phyloP scores from a whole-genome alignment of 108 stramenopile genomes.

The Asterionellopsis glacialis region DNA sequence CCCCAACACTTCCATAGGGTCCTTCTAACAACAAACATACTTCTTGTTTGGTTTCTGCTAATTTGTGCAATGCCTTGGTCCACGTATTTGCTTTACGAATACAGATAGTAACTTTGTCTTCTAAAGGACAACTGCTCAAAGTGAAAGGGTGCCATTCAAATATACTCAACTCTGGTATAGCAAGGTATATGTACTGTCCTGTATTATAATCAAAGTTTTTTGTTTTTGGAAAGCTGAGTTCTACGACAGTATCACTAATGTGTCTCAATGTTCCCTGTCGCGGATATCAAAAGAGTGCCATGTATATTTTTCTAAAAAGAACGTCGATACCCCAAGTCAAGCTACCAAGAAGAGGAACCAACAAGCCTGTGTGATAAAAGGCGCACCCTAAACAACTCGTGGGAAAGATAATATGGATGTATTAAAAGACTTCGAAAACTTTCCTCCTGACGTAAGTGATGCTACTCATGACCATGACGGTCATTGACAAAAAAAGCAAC shows the following conservation, averaged over 20 bases:
- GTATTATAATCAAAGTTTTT: slow-evolving; percentile 33
- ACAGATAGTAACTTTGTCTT: no score
- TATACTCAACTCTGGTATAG: slow-evolving; percentile 14
- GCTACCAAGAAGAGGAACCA: slow-evolving; percentile 13
- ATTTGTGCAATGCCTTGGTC: slow-evolving; percentile 22
- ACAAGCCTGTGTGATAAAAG: slow-evolving; percentile 19
- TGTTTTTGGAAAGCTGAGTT: slow-evolving; percentile 26
- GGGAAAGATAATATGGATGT: slow-evolving; percentile 28
- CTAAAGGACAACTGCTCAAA: slow-evolving; percentile 8
- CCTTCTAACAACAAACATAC: slow-evolving; percentile 34
- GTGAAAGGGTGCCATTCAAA: slow-evolving; percentile 41
- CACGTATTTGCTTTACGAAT: slow-evolving; percentile 32
- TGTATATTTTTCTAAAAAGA: slow-evolving; percentile 24
- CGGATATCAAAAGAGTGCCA: slow-evolving; percentile 32
- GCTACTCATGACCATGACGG: slow-evolving; percentile 17
- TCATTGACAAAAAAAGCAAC: slow-evolving; percentile 15
- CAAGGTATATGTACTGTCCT: slow-evolving; percentile 42
- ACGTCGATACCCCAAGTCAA: slow-evolving; percentile 23
- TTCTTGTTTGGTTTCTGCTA: slow-evolving; percentile 20
- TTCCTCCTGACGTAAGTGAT: slow-evolving; percentile 17
- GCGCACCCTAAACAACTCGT: slow-evolving; percentile 14
- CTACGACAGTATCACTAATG: slow-evolving; percentile 28
- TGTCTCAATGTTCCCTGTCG: slow-evolving; percentile 7
- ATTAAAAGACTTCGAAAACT: slow-evolving; percentile 31
- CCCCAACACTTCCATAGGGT: slow-evolving; percentile 31